These are phyloP conservation scores for Penicillium silybi DNA, from an alignment of 495 filamentous ascomycete species.

Conservation along the genomic window DNA sequence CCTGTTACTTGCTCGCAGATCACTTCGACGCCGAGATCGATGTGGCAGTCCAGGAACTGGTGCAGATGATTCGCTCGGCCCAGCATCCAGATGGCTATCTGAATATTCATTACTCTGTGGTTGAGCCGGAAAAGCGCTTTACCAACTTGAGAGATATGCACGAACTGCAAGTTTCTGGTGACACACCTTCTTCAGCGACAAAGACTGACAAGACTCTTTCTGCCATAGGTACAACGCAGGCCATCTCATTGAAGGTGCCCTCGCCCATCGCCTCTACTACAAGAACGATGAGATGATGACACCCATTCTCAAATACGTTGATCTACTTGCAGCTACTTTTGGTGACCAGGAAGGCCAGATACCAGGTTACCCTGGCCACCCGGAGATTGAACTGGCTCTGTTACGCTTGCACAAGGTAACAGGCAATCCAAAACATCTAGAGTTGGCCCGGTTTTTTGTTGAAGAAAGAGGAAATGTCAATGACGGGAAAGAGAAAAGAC, in stretches of 20 bases:
- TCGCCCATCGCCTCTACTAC: conserved; percentile 49
- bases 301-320: conserved; percentile 51
- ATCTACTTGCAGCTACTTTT: conserved; percentile 47
- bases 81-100: conserved; percentile 57
- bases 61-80: conserved; percentile 50
- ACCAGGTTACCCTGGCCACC: conserved; percentile 58
- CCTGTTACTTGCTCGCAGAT: conserved; percentile 51
- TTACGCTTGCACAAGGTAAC: conserved; percentile 51
- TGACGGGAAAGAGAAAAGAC: conserved; percentile 39
- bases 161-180: conserved; percentile 46
- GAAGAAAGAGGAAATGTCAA: conserved; percentile 52
- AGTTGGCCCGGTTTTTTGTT: conserved; percentile 53
- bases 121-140: conserved; percentile 48
- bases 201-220: not conserved
- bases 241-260: conserved; percentile 57
- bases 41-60: conserved; percentile 50
- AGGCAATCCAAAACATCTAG: conserved; percentile 40
- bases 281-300: conserved; percentile 47
- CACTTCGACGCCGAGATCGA: conserved; percentile 44
- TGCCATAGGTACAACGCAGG: conserved; percentile 51
- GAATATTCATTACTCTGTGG: conserved; percentile 56
- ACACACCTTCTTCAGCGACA: not conserved
- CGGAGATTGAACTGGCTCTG: conserved; percentile 56
- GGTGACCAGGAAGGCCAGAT: conserved; percentile 46
- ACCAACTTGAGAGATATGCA: conserved; percentile 58